Conservation (phyloP, 768 basidiomycete species). For the Pleurotus salmoneostramineus region DNA sequence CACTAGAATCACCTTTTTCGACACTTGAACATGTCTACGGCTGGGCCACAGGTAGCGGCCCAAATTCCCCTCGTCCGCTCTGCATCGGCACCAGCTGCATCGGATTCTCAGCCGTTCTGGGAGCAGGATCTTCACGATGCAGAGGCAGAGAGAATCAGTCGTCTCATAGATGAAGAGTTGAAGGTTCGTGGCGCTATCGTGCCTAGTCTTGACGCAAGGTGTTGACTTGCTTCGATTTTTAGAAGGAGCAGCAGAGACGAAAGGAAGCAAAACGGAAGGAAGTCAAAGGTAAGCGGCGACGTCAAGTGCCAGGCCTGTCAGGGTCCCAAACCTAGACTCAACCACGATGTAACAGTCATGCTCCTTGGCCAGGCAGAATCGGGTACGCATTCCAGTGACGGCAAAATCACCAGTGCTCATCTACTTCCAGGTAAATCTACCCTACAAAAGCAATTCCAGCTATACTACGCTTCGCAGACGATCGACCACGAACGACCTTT, state of each 20-base stretch:
- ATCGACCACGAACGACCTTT: slow-evolving; percentile 69
- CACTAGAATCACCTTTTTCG: neutral
- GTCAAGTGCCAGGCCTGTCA: neutral
- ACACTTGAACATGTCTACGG: neutral
- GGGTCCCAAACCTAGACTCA: neutral
- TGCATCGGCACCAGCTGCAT: neutral
- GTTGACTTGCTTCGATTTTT: neutral
- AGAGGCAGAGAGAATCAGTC: slow-evolving; percentile 43
- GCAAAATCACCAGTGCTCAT: slow-evolving; percentile 6
- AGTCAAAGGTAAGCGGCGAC: slow-evolving; percentile 44
- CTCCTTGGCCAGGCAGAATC: slow-evolving; percentile 78
- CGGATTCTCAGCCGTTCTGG: neutral
- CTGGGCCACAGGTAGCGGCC: neutral
- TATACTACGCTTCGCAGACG: slow-evolving; percentile 69
- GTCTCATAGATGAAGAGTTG: slow-evolving; percentile 54
- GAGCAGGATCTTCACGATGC: slow-evolving; percentile 18
- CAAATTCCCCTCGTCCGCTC: slow-evolving; percentile 2
- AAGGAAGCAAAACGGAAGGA: slow-evolving; percentile 42
- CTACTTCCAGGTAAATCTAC: slow-evolving; percentile 67
- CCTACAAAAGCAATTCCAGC: slow-evolving; percentile 80
- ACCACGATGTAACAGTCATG: slow-evolving; percentile 42
- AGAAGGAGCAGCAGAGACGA: slow-evolving; percentile 48
- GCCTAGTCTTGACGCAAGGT: neutral
- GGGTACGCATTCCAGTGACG: slow-evolving; percentile 20
- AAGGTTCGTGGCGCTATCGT: slow-evolving; percentile 29